These are phyloP conservation scores for Colletotrichum euphorbiae DNA, from an alignment of 2,329 filamentous ascomycete species.

Conservation along the genomic window DNA sequence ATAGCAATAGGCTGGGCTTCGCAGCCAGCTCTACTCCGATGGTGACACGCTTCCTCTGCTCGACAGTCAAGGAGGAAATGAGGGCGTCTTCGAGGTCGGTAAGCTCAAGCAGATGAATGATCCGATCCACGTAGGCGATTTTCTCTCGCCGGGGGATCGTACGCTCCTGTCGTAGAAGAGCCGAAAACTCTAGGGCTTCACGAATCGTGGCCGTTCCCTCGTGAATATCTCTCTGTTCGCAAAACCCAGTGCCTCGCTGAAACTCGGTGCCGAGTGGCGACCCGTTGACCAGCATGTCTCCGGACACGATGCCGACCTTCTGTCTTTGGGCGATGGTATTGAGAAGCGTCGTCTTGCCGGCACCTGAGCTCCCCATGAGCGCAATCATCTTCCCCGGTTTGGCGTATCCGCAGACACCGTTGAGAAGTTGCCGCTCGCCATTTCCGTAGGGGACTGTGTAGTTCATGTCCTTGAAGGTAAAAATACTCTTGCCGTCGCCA, in stretches of 20 bases:
- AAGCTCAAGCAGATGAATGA: slow-evolving; percentile 74
- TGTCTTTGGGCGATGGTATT: slow-evolving; percentile 82
- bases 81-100: slow-evolving; percentile 73
- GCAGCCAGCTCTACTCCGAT: slow-evolving; percentile 78
- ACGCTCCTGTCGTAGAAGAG: slow-evolving; percentile 70
- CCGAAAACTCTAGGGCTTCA: slow-evolving; percentile 76
- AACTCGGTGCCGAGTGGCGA: slow-evolving; percentile 69
- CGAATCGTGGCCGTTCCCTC: slow-evolving; percentile 73
- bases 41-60: slow-evolving; percentile 72
- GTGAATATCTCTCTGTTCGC: slow-evolving; percentile 77
- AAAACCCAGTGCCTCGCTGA: slow-evolving; percentile 75
- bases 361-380: slow-evolving; percentile 83
- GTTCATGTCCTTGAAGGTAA: slow-evolving; percentile 77
- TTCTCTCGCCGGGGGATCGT: slow-evolving; percentile 69
- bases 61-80: slow-evolving; percentile 62
- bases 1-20: slow-evolving; percentile 73
- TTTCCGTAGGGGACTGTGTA: slow-evolving; percentile 72
- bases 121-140: slow-evolving; percentile 73
- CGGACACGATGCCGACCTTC: slow-evolving; percentile 70
- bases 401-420: slow-evolving; percentile 75
- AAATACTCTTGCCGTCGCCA: slow-evolving; percentile 70
- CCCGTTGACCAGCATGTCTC: slow-evolving; percentile 73
- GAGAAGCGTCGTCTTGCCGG: slow-evolving; percentile 85
- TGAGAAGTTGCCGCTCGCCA: slow-evolving; percentile 29
- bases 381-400: slow-evolving; percentile 85